Evolutionary conservation across 257 asterid species (phyloP).

Genomic region (Knoxia roxburghii): DNA sequence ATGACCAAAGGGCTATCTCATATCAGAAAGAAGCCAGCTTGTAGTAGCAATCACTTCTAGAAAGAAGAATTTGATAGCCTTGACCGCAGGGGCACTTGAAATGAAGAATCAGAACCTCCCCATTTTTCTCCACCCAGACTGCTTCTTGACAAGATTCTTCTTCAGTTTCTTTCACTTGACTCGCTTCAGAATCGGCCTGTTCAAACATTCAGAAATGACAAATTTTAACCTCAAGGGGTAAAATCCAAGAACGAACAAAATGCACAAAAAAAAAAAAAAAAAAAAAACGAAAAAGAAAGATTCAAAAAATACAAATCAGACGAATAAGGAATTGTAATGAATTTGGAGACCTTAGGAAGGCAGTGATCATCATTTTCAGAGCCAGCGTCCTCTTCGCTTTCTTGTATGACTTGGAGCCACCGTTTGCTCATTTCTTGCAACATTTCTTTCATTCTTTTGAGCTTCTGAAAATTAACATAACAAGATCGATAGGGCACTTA

Average conservation of each 20-base stretch:
- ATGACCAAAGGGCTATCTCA: background rate
- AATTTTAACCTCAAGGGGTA: background rate
- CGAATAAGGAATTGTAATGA: no score
- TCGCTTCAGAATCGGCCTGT: slow-evolving; percentile 5
- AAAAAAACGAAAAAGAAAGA: background rate
- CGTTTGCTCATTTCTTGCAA: slow-evolving; percentile 12
- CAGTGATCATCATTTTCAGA: slow-evolving; percentile 8
- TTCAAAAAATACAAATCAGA: background rate
- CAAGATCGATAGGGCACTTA: background rate
- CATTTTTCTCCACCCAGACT: slow-evolving; percentile 23
- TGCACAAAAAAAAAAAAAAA: background rate
- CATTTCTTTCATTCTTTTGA: slow-evolving; percentile 8
- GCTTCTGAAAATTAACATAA: slow-evolving; percentile 4
- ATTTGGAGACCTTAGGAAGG: slow-evolving; percentile 1
- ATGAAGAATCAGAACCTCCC: slow-evolving; percentile 20
- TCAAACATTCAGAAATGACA: background rate
- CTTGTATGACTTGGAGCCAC: slow-evolving; percentile 15
- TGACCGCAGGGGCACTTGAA: slow-evolving; percentile 23
- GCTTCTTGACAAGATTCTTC: slow-evolving; percentile 7
- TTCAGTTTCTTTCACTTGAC: slow-evolving; percentile 7
- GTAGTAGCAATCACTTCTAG: slow-evolving; percentile 25
- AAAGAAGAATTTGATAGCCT: slow-evolving; percentile 23
- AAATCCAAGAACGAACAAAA: background rate
- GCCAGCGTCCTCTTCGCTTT: slow-evolving; percentile 16
- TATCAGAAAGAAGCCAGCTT: slow-evolving; percentile 8